Conservation (phyloP, 2,329 filamentous ascomycete genomes). For the Beauveria asiatica region DNA sequence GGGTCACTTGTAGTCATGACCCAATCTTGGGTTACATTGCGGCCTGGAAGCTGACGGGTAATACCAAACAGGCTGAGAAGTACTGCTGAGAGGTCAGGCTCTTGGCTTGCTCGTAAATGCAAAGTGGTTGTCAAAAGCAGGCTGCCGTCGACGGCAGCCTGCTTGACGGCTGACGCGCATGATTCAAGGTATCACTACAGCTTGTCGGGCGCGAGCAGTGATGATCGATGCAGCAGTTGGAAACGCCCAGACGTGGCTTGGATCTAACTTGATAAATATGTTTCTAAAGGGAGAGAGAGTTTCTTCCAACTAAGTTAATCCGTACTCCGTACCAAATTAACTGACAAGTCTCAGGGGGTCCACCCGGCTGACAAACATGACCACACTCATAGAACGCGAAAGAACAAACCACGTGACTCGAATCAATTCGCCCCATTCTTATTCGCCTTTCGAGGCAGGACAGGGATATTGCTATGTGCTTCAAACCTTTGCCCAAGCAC, state of each 20-base stretch:
- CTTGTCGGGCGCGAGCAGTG: not conserved
- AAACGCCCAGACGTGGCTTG: not conserved
- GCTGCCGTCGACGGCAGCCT: not conserved
- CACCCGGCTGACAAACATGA: conserved; percentile 2
- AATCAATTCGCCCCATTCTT: not conserved
- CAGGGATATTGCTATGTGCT: not conserved
- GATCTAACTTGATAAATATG: not conserved
- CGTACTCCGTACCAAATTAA: not conserved
- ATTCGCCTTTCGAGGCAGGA: not conserved
- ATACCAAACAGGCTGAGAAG: not conserved
- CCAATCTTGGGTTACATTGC: conserved; percentile 6
- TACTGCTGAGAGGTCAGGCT: not conserved
- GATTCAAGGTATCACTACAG: not conserved
- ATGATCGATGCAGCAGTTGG: not conserved
- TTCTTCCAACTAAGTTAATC: not conserved
- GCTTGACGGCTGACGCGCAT: not conserved
- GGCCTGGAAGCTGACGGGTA: not conserved
- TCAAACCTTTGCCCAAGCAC: conserved; percentile 7
- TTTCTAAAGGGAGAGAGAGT: not conserved
- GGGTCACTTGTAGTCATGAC: not conserved
- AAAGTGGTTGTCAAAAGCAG: not conserved
- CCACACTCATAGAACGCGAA: not conserved
- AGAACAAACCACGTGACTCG: not conserved
- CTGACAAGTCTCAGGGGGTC: no score
- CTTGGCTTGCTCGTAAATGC: conserved; percentile 3